phyloP scores from a whole-genome alignment of 495 filamentous ascomycete species.

The Copromyces sp. region DNA sequence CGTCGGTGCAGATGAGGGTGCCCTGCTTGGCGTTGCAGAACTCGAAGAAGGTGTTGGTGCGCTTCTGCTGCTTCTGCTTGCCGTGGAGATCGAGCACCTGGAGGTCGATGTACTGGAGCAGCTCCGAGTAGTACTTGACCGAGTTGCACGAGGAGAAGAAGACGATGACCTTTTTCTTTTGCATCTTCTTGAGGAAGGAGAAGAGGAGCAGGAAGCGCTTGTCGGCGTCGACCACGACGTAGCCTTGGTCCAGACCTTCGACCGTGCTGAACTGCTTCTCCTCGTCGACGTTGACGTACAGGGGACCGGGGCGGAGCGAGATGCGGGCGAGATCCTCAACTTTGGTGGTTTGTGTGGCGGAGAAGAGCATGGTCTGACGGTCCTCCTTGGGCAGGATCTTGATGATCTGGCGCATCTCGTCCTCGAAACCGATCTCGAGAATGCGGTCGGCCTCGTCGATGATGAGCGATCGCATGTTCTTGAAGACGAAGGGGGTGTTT shows the following conservation, averaged over 20 bases:
- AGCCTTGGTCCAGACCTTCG: conserved; percentile 88
- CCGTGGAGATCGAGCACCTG: conserved; percentile 83
- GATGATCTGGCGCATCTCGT: conserved; percentile 94
- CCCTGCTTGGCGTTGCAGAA: conserved; percentile 91
- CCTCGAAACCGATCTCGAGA: conserved; percentile 94
- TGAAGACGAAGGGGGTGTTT: conserved; percentile 88
- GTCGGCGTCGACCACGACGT: conserved; percentile 85
- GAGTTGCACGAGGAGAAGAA: conserved; percentile 92
- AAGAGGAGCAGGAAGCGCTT: conserved; percentile 91
- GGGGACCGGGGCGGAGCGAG: conserved; percentile 78
- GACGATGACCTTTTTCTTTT: conserved; percentile 92
- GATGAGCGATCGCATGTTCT: conserved; percentile 70
- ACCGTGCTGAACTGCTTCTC: conserved; percentile 52
- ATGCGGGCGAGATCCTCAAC: conserved; percentile 94
- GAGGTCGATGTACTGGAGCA: conserved; percentile 92
- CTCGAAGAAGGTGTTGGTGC: conserved; percentile 96
- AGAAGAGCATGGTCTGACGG: conserved; percentile 94
- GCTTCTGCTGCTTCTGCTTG: conserved; percentile 95
- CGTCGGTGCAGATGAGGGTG: conserved; percentile 90
- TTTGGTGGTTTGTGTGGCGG: conserved; percentile 95
- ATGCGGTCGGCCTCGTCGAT: conserved; percentile 94
- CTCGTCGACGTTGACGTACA: conserved; percentile 89
- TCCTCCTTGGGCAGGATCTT: conserved; percentile 87
- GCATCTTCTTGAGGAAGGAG: conserved; percentile 85
- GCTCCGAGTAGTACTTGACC: conserved; percentile 89